Conservation (phyloP, 257 asterid genomes). For the Handroanthus guayacan region DNA sequence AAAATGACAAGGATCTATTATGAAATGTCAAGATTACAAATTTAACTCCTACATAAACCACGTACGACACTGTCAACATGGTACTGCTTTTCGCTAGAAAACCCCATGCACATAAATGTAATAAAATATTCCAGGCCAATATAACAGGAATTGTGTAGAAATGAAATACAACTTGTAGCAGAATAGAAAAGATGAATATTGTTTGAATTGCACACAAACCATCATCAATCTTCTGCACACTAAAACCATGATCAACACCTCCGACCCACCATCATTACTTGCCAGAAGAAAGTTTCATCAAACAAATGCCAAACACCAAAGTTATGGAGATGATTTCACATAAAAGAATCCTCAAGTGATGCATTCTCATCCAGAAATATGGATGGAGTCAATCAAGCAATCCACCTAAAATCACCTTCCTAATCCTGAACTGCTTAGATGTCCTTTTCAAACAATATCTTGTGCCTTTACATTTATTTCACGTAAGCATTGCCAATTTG, state of each 20-base stretch:
- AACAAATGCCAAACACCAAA: neutral
- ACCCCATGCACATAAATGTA: neutral
- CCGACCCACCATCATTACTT: neutral
- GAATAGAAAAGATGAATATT: neutral
- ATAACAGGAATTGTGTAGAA: neutral
- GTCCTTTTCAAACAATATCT: neutral
- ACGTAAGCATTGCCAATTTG: neutral
- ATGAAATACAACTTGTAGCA: neutral
- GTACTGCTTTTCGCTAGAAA: neutral
- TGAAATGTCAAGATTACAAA: neutral
- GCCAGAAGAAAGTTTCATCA: neutral
- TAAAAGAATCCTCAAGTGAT: neutral
- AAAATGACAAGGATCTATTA: neutral
- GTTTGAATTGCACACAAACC: neutral
- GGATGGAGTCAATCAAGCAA: neutral
- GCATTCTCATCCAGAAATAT: neutral
- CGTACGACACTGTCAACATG: neutral
- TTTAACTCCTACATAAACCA: neutral
- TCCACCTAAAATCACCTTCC: neutral
- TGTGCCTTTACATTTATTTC: neutral
- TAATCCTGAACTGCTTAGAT: neutral
- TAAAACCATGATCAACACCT: neutral
- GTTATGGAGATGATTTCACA: neutral
- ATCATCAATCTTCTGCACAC: neutral
- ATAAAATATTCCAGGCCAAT: neutral